Evolutionary conservation across 2,329 filamentous ascomycete genomes (phyloP), one percentile per base, ranked within the genome.

Genomic region (Helminthosporium solani): DNA sequence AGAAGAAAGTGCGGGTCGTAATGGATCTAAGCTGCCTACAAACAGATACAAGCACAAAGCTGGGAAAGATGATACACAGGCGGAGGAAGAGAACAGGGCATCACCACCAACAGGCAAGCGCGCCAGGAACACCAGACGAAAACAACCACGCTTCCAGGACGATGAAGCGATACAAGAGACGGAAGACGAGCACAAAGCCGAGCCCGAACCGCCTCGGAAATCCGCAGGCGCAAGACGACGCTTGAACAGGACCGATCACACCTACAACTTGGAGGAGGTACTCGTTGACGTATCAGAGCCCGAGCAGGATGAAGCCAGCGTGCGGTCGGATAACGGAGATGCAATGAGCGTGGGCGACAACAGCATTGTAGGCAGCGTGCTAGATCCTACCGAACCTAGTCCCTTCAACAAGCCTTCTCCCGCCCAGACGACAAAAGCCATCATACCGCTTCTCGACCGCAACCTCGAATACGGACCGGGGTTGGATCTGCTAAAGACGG

Each of bases 341-440:
- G 56, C 40, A 11, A 49, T 59, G 49, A 62, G 65, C 12, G 48
- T 67, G 12, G 64, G 68, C 21, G 64, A 61, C 18, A 62, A 59
- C 40, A 69, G 66, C 27, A 45, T 63, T 4, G 15, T 63, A 33
- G 65, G 57, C n/a, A 67, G 63, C 42, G 44, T 66, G 12, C 47
- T 67, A 16, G 58, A 67, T 39, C 60, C 64, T 2, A 68, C 65
- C 1, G 66, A 69, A 40, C 64, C 64, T 0, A 70, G 66, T 46
- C 67, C 66, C 6, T 66, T 68, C 53, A 67, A 67, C 21, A 67
- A 66, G 45, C 60, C 66, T 28, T 47, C 50, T 8, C 54, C 59
- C 3, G 49, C 54, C 3, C 58, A 60, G 37, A 64, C 67, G 44
- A 42, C 50, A 15, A 53, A 53, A 28, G 20, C 43, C 15, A 42